Evolutionary conservation across 2,329 filamentous ascomycete genomes (phyloP), one percentile per base, ranked within the genome.

Genomic region (Epichloe glyceriae): DNA sequence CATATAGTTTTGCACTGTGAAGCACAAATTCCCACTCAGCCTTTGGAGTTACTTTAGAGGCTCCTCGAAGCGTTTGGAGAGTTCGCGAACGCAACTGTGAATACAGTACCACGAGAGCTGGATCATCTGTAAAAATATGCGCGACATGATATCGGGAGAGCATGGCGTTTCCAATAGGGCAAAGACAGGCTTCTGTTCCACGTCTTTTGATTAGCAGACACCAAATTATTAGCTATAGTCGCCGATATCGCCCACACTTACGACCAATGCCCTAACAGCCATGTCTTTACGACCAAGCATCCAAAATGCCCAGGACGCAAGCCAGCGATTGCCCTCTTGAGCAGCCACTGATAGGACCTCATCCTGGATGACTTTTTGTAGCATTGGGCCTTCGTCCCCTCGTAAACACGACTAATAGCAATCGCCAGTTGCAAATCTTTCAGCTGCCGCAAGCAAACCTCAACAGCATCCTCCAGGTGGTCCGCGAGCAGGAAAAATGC

Each of bases 291-390:
- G 79, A 38, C 82, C 82, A 5, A 97, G 74, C 76, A 95, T 87
- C 85, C 88, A 95, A 63, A 95, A 95, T 2, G 88, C 87, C 93
- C 93, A 98, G 0, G 86, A 93, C 11, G 90, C 87, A 52, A 95
- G 79, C 91, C 93, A 98, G 52, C 91, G 78, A 62, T 98, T 91
- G 2, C 88, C 88, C 55, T 91, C 83, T 40, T 82, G 76, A 0
- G 86, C 82, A 17, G 93, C 93, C 54, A 86, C 70, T 0, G 82
- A 79, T 0, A 97, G 73, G 2, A 97, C 79, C 54, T 85, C 86
- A 11, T 95, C 86, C 59, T 87, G 80, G 1, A 98, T 72, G 8
- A 98, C 74, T 51, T 79, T 80, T 26, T 75, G 76, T 3, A 97
- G 65, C 0, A 93, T 79, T 0, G 83, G 82, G 0, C 88, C 86